Percentiles rank a stretch among this genome's conserved stretches.
Conservation (phyloP, 2,329 filamentous ascomycete species). For the Leptographium radiaticola region DNA sequence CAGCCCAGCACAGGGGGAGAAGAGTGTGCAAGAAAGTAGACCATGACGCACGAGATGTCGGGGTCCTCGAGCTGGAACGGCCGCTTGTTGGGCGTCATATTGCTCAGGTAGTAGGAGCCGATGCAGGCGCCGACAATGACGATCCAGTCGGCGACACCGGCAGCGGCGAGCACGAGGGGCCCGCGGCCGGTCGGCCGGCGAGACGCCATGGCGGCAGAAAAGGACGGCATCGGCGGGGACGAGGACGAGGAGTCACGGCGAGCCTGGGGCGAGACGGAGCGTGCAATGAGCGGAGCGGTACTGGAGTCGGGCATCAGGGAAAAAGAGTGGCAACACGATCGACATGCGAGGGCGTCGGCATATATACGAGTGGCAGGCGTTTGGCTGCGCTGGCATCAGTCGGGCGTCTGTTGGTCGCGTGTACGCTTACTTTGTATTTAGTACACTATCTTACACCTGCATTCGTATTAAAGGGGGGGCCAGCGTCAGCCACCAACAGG, state of each 20-base stretch:
- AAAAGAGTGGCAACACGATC: neutral
- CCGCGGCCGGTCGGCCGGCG: neutral
- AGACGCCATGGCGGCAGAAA: neutral
- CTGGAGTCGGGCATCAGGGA: constrained; percentile 9
- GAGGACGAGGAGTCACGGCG: too few species aligned
- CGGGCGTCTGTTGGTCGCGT: too few species aligned
- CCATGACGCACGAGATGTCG: constrained; percentile 52
- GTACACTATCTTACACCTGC: too few species aligned
- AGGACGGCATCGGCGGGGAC: constrained; percentile 3
- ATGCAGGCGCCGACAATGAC: constrained; percentile 47
- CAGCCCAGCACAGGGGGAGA: neutral
- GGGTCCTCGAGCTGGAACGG: constrained; percentile 63
- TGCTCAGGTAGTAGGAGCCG: constrained; percentile 45
- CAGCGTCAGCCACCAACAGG: too few species aligned
- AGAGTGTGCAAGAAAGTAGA: too few species aligned
- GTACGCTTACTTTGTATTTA: too few species aligned
- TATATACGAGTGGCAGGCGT: neutral
- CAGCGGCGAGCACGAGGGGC: constrained; percentile 34
- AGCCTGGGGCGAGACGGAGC: neutral
- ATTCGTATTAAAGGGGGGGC: too few species aligned
- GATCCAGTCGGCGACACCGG: constrained; percentile 65
- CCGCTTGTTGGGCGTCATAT: constrained; percentile 49
- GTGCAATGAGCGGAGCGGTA: neutral
- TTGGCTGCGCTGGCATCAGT: too few species aligned
- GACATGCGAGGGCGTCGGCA: too few species aligned